Evolutionary conservation across 2,329 filamentous ascomycete species (phyloP).

Genomic region (Xylaria sp.): DNA sequence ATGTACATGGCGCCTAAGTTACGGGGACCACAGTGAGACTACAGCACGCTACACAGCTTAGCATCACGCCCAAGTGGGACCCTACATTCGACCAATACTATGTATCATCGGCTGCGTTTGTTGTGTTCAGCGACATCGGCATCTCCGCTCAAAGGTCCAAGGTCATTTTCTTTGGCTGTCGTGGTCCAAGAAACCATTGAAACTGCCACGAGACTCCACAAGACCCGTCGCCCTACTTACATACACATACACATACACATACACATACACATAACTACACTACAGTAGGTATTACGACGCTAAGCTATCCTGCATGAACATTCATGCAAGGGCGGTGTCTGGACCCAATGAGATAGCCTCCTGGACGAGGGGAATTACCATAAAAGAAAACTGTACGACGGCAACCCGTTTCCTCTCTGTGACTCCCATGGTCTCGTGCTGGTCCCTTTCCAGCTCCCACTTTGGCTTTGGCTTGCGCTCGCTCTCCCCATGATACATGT

Average conservation of each 20-base stretch:
- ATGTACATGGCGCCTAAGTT: background rate
- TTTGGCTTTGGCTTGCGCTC: background rate
- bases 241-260: background rate
- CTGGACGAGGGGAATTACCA: constrained; percentile 3
- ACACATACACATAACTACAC: no score
- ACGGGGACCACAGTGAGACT: background rate
- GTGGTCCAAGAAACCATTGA: constrained; percentile 23
- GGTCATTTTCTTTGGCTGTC: constrained; percentile 6
- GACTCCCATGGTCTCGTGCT: constrained; percentile 4
- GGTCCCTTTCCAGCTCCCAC: background rate
- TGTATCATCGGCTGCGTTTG: constrained; percentile 18
- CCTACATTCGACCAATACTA: constrained; percentile 16
- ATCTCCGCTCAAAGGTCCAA: constrained; percentile 23
- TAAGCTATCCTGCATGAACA: constrained; percentile 36
- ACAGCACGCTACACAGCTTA: background rate
- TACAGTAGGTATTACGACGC: no score
- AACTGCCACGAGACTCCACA: constrained; percentile 33
- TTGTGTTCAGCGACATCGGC: constrained; percentile 40
- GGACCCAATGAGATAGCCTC: constrained; percentile 3
- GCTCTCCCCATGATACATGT: background rate
- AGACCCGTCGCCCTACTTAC: background rate
- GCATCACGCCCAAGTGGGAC: constrained; percentile 23
- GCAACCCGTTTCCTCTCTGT: constrained; percentile 19
- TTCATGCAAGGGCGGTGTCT: constrained; percentile 37
- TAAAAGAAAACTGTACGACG: constrained; percentile 17